Percentiles rank a stretch among this genome's conserved stretches.
phyloP scores from a whole-genome alignment of 805 yeast genomes.

The Kuraishia capsulata region DNA sequence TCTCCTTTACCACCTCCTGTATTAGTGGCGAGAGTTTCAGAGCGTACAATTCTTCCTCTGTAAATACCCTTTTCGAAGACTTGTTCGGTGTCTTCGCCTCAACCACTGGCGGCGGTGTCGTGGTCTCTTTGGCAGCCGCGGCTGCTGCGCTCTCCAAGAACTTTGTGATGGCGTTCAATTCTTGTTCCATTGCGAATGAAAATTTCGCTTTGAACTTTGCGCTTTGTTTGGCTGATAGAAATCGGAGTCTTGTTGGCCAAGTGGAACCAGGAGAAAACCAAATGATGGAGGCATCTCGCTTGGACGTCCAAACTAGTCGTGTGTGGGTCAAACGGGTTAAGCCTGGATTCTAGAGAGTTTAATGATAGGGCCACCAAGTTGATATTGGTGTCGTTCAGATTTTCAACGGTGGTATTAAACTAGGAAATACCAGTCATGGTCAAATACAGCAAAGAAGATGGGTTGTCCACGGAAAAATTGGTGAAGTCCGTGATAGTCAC shows the following conservation, averaged over 20 bases:
- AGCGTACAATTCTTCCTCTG: conserved; percentile 20
- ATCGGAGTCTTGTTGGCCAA: too few relatives aligned
- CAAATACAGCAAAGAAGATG: not conserved
- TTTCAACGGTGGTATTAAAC: too few relatives aligned
- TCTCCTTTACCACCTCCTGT: conserved; percentile 19
- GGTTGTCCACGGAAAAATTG: not conserved
- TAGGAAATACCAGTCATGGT: not conserved
- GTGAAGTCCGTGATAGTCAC: not conserved
- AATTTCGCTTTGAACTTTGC: too few relatives aligned
- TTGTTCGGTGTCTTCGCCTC: not conserved
- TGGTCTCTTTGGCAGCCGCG: conserved; percentile 37
- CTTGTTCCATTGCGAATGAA: not conserved
- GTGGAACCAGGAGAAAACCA: too few relatives aligned
- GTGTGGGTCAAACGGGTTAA: too few relatives aligned
- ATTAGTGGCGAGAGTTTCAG: conserved; percentile 28
- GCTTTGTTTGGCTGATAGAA: too few relatives aligned
- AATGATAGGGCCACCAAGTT: too few relatives aligned
- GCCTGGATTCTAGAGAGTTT: too few relatives aligned
- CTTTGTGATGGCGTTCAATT: conserved; percentile 25
- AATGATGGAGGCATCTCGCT: too few relatives aligned
- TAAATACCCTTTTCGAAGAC: conserved; percentile 6
- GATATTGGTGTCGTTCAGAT: too few relatives aligned
- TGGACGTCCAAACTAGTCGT: too few relatives aligned
- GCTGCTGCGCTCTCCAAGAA: conserved; percentile 37
- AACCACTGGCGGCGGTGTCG: conserved; percentile 9